These are phyloP conservation scores for Knoxia roxburghii DNA, from an alignment of 257 asterid genomes.

Conservation along the genomic window DNA sequence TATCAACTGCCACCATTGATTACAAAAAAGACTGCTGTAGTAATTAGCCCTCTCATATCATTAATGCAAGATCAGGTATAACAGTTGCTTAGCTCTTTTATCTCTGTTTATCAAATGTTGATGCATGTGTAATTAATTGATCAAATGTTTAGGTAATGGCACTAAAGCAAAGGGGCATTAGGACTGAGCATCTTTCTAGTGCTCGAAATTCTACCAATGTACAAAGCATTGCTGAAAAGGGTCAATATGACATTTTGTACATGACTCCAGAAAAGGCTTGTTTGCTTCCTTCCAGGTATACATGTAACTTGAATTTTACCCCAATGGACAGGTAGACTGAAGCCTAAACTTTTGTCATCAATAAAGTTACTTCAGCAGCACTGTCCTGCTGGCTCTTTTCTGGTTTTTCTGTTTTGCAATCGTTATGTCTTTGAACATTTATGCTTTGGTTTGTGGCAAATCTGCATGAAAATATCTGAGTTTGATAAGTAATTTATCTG, in stretches of 20 bases:
- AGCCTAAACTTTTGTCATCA: neutral
- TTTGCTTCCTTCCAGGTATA: conserved; percentile 52
- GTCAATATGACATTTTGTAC: conserved; percentile 58
- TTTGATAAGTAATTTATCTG: neutral
- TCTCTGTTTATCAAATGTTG: neutral
- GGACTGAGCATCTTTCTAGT: conserved; percentile 82
- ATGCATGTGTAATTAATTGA: conserved; percentile 1
- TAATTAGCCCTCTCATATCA: conserved; percentile 87
- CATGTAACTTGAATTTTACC: neutral
- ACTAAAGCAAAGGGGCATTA: conserved; percentile 76
- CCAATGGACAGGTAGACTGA: neutral
- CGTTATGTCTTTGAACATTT: no score
- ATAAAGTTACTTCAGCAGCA: neutral
- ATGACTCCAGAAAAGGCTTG: conserved; percentile 92
- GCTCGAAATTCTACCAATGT: conserved; percentile 63
- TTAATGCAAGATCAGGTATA: conserved; percentile 95
- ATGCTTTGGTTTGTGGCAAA: neutral
- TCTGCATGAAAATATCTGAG: neutral
- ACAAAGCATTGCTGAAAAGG: conserved; percentile 57
- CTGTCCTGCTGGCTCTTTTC: no score
- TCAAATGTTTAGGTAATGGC: conserved; percentile 68
- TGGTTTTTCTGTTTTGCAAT: no score
- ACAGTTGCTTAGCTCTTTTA: conserved; percentile 4
- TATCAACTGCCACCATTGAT: conserved; percentile 90
- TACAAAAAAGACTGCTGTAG: conserved; percentile 67